These are phyloP conservation scores for Lachancea dasiensis DNA, from an alignment of 805 yeast species.

Conservation along the genomic window DNA sequence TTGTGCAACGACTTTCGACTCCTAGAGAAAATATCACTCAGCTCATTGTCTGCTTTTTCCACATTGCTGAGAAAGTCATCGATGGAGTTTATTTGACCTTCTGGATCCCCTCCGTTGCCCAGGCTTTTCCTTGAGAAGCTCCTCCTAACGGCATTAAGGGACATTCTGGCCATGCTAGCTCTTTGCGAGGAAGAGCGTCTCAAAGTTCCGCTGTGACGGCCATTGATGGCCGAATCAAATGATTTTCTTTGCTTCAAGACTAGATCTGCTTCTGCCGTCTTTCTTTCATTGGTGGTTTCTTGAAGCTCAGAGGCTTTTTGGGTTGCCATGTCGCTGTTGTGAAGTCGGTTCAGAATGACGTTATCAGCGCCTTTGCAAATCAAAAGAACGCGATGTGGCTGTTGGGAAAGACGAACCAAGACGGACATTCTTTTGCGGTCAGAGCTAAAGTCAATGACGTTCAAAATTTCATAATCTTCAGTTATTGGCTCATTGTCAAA, in stretches of 20 bases:
- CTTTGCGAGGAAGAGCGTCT: slow-evolving; percentile 28
- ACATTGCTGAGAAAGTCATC: slow-evolving; percentile 43
- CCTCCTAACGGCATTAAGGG: slow-evolving; percentile 28
- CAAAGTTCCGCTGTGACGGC: slow-evolving; percentile 32
- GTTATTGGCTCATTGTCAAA: slow-evolving; percentile 55
- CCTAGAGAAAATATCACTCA: slow-evolving; percentile 46
- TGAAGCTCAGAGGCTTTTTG: slow-evolving; percentile 61
- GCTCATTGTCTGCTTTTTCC: slow-evolving; percentile 43
- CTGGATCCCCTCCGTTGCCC: slow-evolving; percentile 20
- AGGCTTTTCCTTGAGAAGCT: slow-evolving; percentile 24
- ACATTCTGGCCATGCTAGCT: slow-evolving; percentile 25
- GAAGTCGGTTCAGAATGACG: slow-evolving; percentile 70
- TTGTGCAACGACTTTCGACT: slow-evolving; percentile 55
- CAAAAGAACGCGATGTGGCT: slow-evolving; percentile 53
- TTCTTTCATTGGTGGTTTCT: slow-evolving; percentile 52
- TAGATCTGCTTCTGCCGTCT: slow-evolving; percentile 69
- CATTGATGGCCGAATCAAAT: slow-evolving; percentile 30
- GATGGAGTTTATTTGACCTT: slow-evolving; percentile 37
- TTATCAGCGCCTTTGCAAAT: slow-evolving; percentile 97
- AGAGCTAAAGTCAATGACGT: slow-evolving; percentile 80
- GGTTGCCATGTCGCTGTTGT: slow-evolving; percentile 51
- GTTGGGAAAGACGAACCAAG: slow-evolving; percentile 69
- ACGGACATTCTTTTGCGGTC: slow-evolving; percentile 91
- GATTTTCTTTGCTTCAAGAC: slow-evolving; percentile 56
- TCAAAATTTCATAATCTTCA: slow-evolving; percentile 70